These are phyloP conservation scores for Xerocomus amazonicus DNA, from an alignment of 1,284 basidiomycete genomes.

Conservation along the genomic window DNA sequence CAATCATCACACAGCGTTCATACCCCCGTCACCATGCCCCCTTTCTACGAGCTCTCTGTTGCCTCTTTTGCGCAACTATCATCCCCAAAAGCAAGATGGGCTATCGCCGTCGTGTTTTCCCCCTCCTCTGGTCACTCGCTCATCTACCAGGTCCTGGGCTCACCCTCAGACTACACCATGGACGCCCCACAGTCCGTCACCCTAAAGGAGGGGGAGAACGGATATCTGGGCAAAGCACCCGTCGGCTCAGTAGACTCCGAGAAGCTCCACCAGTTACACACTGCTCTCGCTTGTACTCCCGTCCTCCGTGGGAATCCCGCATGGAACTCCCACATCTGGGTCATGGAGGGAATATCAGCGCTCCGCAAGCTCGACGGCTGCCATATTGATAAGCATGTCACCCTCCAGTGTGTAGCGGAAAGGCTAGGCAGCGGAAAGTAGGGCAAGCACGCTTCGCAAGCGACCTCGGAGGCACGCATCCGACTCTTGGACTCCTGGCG, in stretches of 20 bases:
- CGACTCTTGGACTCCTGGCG: constrained; percentile 8
- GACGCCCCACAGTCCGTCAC: constrained; percentile 34
- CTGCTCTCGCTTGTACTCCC: constrained; percentile 25
- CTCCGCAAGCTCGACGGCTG: constrained; percentile 29
- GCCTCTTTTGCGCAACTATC: constrained; percentile 27
- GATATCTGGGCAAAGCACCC: constrained; percentile 21
- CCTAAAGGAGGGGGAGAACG: constrained; percentile 29
- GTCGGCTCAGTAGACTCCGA: constrained; percentile 31
- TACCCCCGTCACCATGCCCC: constrained; percentile 23
- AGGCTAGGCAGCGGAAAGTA: constrained; percentile 27
- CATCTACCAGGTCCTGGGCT: constrained; percentile 32
- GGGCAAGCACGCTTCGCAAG: constrained; percentile 4
- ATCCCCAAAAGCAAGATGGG: constrained; percentile 23
- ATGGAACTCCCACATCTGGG: constrained; percentile 32
- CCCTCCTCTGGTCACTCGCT: constrained; percentile 29
- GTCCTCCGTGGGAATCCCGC: constrained; percentile 27
- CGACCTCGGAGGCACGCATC: constrained; percentile 2
- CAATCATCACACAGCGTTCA: neutral
- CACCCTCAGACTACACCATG: constrained; percentile 26
- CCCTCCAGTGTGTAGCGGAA: constrained; percentile 31
- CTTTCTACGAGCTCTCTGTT: constrained; percentile 32
- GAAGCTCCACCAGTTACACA: constrained; percentile 26
- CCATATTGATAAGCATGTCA: constrained; percentile 30
- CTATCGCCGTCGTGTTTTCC: constrained; percentile 30
- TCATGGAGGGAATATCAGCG: constrained; percentile 31